These are phyloP conservation scores for Phytophthora uliginosa DNA, from an alignment of 352 stramenopile genomes.

Conservation along the genomic window DNA sequence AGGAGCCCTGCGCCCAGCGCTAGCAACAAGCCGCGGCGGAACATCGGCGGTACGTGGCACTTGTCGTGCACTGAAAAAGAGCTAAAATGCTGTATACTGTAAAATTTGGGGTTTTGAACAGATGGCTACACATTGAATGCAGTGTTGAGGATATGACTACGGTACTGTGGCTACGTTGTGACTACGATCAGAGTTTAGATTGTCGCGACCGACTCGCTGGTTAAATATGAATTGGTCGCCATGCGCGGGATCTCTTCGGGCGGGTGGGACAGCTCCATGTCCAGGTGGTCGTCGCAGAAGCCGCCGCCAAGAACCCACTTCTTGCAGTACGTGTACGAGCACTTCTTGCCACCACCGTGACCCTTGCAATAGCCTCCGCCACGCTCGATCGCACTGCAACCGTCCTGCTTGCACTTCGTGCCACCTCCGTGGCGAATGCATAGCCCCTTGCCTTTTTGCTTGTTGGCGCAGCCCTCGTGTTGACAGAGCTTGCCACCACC, in stretches of 20 bases:
- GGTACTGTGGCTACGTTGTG: not conserved
- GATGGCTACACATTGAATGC: slow-evolving; percentile 16
- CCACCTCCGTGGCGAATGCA: slow-evolving; percentile 89
- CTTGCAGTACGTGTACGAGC: slow-evolving; percentile 71
- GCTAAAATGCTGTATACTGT: slow-evolving; percentile 8
- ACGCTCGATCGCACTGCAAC: slow-evolving; percentile 75
- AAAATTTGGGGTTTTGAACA: slow-evolving; percentile 1
- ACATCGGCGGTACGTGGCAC: slow-evolving; percentile 30
- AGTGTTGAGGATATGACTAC: not conserved
- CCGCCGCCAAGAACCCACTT: slow-evolving; percentile 85
- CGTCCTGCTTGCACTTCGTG: slow-evolving; percentile 76
- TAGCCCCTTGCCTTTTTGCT: slow-evolving; percentile 86
- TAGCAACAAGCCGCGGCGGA: slow-evolving; percentile 17
- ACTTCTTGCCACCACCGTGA: slow-evolving; percentile 88
- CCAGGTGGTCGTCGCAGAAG: slow-evolving; percentile 75
- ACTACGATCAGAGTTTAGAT: slow-evolving; percentile 41
- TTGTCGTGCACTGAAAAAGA: slow-evolving; percentile 15
- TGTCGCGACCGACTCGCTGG: slow-evolving; percentile 64
- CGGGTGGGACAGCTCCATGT: slow-evolving; percentile 67
- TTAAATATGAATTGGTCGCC: slow-evolving; percentile 77
- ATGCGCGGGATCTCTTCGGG: slow-evolving; percentile 69
- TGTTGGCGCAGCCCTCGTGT: slow-evolving; percentile 83
- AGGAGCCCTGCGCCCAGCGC: slow-evolving; percentile 16
- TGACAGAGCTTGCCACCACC: slow-evolving; percentile 80
- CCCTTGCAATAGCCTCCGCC: slow-evolving; percentile 88